Evolutionary conservation across 768 basidiomycete genomes (phyloP).

Genomic region (Rhizopogon vinicolor): DNA sequence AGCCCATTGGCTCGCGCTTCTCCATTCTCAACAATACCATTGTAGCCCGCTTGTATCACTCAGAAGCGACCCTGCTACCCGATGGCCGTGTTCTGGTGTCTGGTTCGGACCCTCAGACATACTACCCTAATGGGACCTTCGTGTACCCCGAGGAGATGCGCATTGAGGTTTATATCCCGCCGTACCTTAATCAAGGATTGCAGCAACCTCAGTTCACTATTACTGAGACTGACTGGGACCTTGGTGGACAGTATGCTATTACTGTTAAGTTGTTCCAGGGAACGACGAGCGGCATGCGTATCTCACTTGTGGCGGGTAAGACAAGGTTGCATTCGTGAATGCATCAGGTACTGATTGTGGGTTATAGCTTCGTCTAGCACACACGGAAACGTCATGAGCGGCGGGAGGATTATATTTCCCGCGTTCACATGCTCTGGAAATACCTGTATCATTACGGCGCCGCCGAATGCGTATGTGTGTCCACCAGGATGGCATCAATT

Average conservation of each 20-base stretch:
- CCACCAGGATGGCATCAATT: slow-evolving; percentile 79
- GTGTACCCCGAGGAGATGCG: slow-evolving; percentile 76
- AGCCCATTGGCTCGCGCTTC: slow-evolving; percentile 55
- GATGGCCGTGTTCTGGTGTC: slow-evolving; percentile 75
- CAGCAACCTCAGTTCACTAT: slow-evolving; percentile 60
- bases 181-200: slow-evolving; percentile 67
- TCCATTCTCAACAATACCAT: slow-evolving; percentile 65
- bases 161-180: slow-evolving; percentile 79
- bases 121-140: slow-evolving; percentile 28
- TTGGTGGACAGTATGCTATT: slow-evolving; percentile 51
- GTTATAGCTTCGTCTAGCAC: slow-evolving; percentile 63
- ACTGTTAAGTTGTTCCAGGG: slow-evolving; percentile 37
- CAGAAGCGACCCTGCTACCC: slow-evolving; percentile 68
- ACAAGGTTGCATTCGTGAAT: not conserved
- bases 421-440: slow-evolving; percentile 64
- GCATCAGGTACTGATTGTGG: slow-evolving; percentile 1
- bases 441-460: slow-evolving; percentile 73
- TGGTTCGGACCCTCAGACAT: slow-evolving; percentile 68
- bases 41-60: slow-evolving; percentile 75
- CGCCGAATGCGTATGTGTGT: slow-evolving; percentile 60
- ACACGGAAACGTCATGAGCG: slow-evolving; percentile 72
- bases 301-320: slow-evolving; percentile 65
- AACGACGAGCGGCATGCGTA: slow-evolving; percentile 42
- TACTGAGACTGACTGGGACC: slow-evolving; percentile 56
- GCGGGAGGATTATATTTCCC: slow-evolving; percentile 68